These are phyloP conservation scores for Truncatella angustata DNA, from an alignment of 2,329 filamentous ascomycete genomes.

Conservation along the genomic window DNA sequence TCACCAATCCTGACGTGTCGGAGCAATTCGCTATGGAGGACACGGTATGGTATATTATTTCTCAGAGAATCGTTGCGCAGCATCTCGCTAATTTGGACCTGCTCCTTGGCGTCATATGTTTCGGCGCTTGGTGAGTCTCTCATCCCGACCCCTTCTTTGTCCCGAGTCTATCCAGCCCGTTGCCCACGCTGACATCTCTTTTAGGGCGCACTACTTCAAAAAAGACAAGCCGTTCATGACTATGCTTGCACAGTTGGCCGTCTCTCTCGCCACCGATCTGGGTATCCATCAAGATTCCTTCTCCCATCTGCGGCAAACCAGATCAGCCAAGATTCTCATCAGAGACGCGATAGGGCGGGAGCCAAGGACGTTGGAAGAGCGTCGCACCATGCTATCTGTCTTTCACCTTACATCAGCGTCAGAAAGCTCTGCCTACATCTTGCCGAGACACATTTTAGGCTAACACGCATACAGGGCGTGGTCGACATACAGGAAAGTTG, in stretches of 20 bases:
- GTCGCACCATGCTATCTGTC: conserved; percentile 18
- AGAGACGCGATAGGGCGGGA: not conserved
- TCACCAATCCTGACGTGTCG: conserved; percentile 11
- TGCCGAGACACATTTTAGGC: too few species aligned
- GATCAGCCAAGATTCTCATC: too few species aligned
- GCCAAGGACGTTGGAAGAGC: conserved; percentile 19
- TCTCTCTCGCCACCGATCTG: conserved; percentile 22
- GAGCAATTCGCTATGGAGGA: conserved; percentile 18
- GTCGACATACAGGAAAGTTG: conserved; percentile 22
- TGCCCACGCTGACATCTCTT: conserved; percentile 4
- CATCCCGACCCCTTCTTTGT: conserved; percentile 5
- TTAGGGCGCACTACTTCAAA: conserved; percentile 19
- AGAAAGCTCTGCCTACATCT: too few species aligned
- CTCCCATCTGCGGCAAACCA: too few species aligned
- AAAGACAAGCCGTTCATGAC: conserved; percentile 22
- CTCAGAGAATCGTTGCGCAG: conserved; percentile 16
- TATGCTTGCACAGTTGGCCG: conserved; percentile 22
- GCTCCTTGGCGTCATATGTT: conserved; percentile 17
- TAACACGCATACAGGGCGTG: too few species aligned
- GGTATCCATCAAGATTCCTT: too few species aligned
- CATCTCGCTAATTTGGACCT: conserved; percentile 17
- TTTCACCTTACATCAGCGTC: conserved; percentile 27
- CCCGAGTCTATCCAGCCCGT: not conserved
- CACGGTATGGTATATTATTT: conserved; percentile 19
- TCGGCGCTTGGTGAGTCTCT: conserved; percentile 16